Conservation (phyloP, 1,284 basidiomycete species). For the Leccinum angustisporum region DNA sequence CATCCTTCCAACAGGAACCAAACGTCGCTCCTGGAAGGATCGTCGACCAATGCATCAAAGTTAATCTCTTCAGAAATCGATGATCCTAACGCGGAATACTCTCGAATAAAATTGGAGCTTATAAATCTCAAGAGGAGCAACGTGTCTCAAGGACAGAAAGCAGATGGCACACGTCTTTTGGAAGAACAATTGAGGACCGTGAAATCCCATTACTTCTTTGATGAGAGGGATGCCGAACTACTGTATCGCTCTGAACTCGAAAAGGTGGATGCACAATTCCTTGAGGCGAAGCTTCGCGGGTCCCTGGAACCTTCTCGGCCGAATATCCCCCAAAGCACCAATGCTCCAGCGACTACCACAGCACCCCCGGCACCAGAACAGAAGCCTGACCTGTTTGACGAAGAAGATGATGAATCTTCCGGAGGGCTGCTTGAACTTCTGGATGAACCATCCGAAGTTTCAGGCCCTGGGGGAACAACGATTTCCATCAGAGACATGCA, state of each 20-base stretch:
- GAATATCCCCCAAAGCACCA: neutral
- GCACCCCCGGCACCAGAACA: neutral
- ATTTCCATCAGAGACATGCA: conserved; percentile 74
- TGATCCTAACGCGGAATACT: conserved; percentile 65
- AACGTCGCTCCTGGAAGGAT: conserved; percentile 23
- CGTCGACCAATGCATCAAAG: conserved; percentile 25
- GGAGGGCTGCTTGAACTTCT: conserved; percentile 79
- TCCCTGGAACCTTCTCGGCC: conserved; percentile 3
- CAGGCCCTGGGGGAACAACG: conserved; percentile 52
- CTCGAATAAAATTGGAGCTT: conserved; percentile 56
- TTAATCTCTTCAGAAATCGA: conserved; percentile 41
- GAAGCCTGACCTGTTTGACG: conserved; percentile 49
- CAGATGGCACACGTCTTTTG: conserved; percentile 32
- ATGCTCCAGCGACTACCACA: conserved; percentile 4
- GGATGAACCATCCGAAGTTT: conserved; percentile 60
- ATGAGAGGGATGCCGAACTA: conserved; percentile 65
- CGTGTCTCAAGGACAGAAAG: conserved; percentile 6
- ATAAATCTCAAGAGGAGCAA: conserved; percentile 38
- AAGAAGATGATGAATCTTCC: conserved; percentile 47
- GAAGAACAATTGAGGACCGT: conserved; percentile 54
- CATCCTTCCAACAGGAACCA: conserved; percentile 1
- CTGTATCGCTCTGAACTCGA: conserved; percentile 58
- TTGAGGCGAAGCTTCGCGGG: conserved; percentile 59
- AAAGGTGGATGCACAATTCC: conserved; percentile 47
- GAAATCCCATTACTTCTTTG: conserved; percentile 75